Base-by-base conservation (phyloP, 1,284 basidiomycete species). In the Volvariella volvacea region DNA sequence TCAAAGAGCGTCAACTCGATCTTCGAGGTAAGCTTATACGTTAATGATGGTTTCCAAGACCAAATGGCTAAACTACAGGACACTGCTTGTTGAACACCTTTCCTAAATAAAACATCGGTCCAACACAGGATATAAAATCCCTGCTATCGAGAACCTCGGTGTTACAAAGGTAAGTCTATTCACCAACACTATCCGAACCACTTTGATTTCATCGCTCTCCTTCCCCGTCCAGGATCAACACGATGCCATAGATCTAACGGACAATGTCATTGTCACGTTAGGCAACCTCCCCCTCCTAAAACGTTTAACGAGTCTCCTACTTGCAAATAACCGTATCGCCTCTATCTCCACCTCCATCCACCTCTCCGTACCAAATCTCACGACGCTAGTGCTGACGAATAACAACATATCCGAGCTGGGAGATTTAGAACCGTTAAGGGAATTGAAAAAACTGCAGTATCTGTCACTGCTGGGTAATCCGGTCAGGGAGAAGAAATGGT, bases 111-210 rank as follows among this genome's bases (percentile, higher is more conserved):
- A 53, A 56, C 55, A 64, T 52, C 53, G 48, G n/a, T 36, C n/a
- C 19, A 50, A 59, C 59, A 55, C 63, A 95, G 92, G 93, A 48
- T 89, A 92, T 67, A 95, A 94, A 78, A 97, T 99, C 59, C 92
- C 94, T 38, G 83, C 90, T 43, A 99, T 99, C 61, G 96, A 99
- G 83, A 99, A 99, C 74, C 76, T 99, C 55, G 96, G 94, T 72
- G 92, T 97, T 59, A 96, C 90, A 65, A 91, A 77, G 79, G 93
- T 80, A 68, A n/a, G 33, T 36, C 33, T 40, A n/a, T 46, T 46
- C 15, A 31, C 39, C 9, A 31, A 42, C 36, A 17, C 39, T 37
- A 45, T 21, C 55, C 57, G 44, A 43, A 48, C 12, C 25, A 28
- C 25, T 6, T 12, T 28, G 12, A 36, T 15, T 6, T 15, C n/a